Evolutionary conservation across 2,329 filamentous ascomycete genomes (phyloP).

Genomic region (Colletotrichum liriopes): DNA sequence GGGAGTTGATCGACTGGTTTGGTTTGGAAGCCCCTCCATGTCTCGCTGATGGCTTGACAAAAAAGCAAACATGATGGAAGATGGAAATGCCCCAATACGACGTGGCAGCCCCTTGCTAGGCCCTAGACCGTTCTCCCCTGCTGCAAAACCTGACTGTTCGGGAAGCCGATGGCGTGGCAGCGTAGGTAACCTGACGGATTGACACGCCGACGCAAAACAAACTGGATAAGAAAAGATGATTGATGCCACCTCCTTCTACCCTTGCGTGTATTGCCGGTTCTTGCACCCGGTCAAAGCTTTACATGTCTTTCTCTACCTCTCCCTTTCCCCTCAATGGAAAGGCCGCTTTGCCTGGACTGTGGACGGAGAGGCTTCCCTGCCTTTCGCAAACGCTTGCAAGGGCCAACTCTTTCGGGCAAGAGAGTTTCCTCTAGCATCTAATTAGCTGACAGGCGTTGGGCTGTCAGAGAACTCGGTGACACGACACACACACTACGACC

Average conservation of each 20-base stretch:
- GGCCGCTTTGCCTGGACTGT: background rate
- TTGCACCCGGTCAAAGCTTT: background rate
- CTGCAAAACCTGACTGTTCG: too few species aligned
- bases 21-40: background rate
- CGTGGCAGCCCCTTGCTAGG: background rate
- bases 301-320: background rate
- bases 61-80: slow-evolving; percentile 18
- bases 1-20: background rate
- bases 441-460: background rate
- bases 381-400: background rate
- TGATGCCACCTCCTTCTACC: background rate
- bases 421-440: background rate
- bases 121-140: background rate
- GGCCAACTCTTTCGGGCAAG: background rate
- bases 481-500: background rate
- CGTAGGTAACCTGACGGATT: background rate
- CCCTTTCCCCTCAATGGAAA: background rate
- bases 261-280: background rate
- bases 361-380: background rate
- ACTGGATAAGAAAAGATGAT: background rate
- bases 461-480: background rate
- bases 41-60: slow-evolving; percentile 1
- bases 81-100: background rate
- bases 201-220: background rate
- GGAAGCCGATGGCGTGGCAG: background rate